These are phyloP conservation scores for Solidago caesia DNA, from an alignment of 129 eudicot species.

Conservation along the genomic window DNA sequence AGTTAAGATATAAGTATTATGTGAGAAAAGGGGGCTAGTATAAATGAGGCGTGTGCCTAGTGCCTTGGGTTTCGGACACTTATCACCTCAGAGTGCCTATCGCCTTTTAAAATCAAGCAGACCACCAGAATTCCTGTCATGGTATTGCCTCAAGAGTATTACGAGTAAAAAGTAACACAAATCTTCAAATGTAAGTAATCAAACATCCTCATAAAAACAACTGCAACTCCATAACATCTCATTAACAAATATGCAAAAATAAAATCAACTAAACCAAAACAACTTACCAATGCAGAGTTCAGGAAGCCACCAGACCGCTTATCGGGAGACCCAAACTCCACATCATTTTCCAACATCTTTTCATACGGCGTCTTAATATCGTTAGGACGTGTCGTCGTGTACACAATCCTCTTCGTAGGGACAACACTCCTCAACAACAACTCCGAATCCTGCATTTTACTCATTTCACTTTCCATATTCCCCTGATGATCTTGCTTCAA, in stretches of 20 bases:
- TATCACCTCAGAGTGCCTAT: no score
- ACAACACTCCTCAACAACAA: slow-evolving; percentile 56
- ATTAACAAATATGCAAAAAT: neutral
- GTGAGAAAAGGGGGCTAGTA: no score
- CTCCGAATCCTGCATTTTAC: slow-evolving; percentile 77
- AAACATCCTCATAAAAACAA: neutral
- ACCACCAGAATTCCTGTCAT: neutral
- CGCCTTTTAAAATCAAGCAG: no score
- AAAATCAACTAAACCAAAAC: slow-evolving; percentile 7
- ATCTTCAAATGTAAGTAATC: neutral
- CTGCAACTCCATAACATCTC: neutral
- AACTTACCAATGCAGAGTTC: slow-evolving; percentile 87
- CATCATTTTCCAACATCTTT: slow-evolving; percentile 87
- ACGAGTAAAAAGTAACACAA: neutral
- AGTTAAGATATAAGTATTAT: no score
- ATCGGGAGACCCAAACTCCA: slow-evolving; percentile 96
- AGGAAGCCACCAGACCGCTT: slow-evolving; percentile 94
- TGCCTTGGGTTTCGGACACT: no score
- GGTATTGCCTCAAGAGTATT: neutral
- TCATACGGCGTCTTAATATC: slow-evolving; percentile 95
- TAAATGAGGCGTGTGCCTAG: no score
- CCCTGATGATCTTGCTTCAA: slow-evolving; percentile 54
- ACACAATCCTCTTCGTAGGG: slow-evolving; percentile 78
- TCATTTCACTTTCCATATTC: slow-evolving; percentile 36
- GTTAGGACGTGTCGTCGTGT: slow-evolving; percentile 80